Evolutionary conservation across 148 eudicot genomes (phyloP).

Genomic region (Camellia granthamiana): DNA sequence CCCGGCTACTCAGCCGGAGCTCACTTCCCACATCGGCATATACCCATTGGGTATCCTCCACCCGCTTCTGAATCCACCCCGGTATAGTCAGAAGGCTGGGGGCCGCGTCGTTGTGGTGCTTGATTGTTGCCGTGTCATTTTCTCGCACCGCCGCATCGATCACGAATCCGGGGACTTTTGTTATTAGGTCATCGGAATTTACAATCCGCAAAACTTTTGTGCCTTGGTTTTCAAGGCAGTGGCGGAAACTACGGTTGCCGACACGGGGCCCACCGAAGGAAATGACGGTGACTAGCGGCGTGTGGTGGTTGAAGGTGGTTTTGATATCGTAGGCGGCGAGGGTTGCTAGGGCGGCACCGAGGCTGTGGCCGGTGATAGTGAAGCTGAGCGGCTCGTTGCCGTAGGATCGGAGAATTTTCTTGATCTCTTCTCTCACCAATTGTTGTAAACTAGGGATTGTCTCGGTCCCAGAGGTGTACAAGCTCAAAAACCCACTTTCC

Average conservation of each 20-base stretch:
- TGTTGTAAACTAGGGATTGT: conserved; percentile 50
- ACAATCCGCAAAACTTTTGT: conserved; percentile 66
- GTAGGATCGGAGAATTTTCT: conserved; percentile 40
- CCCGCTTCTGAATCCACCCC: conserved; percentile 52
- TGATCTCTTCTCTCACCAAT: conserved; percentile 42
- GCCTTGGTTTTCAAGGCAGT: conserved; percentile 55
- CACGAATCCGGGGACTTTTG: conserved; percentile 77
- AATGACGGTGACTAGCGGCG: conserved; percentile 60
- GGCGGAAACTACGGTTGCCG: conserved; percentile 62
- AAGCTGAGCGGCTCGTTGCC: conserved; percentile 52
- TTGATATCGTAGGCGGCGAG: conserved; percentile 78
- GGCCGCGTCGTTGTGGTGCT: too few species aligned
- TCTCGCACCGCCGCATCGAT: conserved; percentile 16
- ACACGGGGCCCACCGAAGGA: conserved; percentile 92
- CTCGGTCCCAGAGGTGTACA: conserved; percentile 52
- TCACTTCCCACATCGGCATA: conserved; percentile 86
- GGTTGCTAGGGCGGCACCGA: conserved; percentile 84
- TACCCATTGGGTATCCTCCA: conserved; percentile 54
- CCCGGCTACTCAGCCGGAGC: conserved; percentile 46
- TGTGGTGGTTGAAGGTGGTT: conserved; percentile 31
- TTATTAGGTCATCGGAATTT: conserved; percentile 65
- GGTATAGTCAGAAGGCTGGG: neutral
- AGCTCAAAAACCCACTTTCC: conserved; percentile 73
- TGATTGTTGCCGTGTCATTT: too few species aligned
- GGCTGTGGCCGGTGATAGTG: conserved; percentile 84